These are phyloP conservation scores for Sphagnum contortum DNA, from an alignment of 225 moss, liverwort and hornwort genomes.

Conservation along the genomic window DNA sequence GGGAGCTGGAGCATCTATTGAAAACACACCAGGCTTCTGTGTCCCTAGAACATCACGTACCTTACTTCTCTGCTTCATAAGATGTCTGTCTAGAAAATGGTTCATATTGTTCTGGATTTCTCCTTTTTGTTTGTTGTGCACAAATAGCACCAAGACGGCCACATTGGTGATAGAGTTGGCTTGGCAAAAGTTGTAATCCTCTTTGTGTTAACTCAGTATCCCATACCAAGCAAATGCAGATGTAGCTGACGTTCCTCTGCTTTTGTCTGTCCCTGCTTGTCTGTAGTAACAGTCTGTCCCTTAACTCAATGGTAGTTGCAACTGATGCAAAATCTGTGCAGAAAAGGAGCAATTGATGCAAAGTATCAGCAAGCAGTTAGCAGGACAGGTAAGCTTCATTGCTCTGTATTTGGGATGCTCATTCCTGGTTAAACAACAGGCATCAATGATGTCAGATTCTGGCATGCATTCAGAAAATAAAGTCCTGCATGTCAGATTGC, in stretches of 20 bases:
- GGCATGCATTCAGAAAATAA: no score
- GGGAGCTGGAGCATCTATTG: not conserved
- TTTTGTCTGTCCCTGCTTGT: not conserved
- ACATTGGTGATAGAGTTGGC: no score
- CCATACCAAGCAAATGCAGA: slow-evolving; percentile 7
- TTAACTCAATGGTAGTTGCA: not conserved
- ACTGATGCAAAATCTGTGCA: slow-evolving; percentile 5
- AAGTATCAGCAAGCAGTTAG: slow-evolving; percentile 29
- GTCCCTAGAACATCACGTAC: slow-evolving; percentile 2
- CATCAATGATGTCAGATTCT: no score
- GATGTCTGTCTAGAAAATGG: slow-evolving; percentile 12
- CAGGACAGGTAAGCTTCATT: no score
- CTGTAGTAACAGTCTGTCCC: slow-evolving; percentile 5
- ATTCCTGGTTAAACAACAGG: no score
- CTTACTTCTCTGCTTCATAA: slow-evolving; percentile 14
- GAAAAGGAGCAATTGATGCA: slow-evolving; percentile 23
- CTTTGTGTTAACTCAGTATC: slow-evolving; percentile 1
- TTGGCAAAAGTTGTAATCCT: slow-evolving; percentile 1
- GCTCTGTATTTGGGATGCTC: no score
- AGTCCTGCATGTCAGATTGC: no score
- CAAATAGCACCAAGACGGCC: no score
- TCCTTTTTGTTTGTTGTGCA: no score
- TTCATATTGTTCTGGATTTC: slow-evolving; percentile 9
- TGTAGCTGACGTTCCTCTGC: not conserved
- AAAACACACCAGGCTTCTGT: slow-evolving; percentile 11